Evolutionary conservation across 169 alveolate genomes (phyloP), one percentile per base, ranked within the genome.

Genomic region (Eimeria acervulina): DNA sequence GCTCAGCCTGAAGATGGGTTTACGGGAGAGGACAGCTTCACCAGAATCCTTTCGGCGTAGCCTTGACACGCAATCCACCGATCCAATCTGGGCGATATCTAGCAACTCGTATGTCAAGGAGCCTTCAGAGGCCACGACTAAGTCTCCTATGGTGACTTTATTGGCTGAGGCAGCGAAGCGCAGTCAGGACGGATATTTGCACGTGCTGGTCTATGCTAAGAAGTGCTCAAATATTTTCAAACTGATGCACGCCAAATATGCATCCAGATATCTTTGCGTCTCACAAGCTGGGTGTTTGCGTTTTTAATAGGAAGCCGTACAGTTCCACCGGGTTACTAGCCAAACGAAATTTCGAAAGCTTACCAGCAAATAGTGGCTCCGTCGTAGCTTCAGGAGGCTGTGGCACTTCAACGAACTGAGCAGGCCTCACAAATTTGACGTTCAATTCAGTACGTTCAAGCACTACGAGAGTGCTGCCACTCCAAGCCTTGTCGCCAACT

Each of bases 1-100:
- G 51, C 21, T n/a, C 72, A 83, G 74, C 51, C 93, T 87, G 81
- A 87, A 59, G 38, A 87, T 31, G 13, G 93, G 93, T 26, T 38
- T 44, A 6, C 81, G 78, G 28, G 81, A 38, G 17, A 87, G 78
- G 23, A 63, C 59, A 3, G 51, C 61, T 59, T 87, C 63, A 2
- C 59, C 93, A 38, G 93, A 55, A 66, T 87, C 59, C 81, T 59
- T 36, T 66, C 81, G 93, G 83, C 93, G 78, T 23, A 87, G 70
- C 61, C 68, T 87, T 59, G 93, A 87, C 51, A 87, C 93, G 63
- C 93, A 87, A n/a, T 63, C 80, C 38, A 70, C 72, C 33, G 74
- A 44, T 38, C 81, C 72, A 38, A 87, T 31, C 13, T 31, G 93
- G 61, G 93, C 80, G 26, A 87, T 44, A 31, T 87, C 59, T 44